Percentiles rank a stretch among this genome's conserved stretches.
These are phyloP conservation scores for Elongisporangium anandrum DNA, from an alignment of 352 stramenopile genomes.

Conservation along the genomic window DNA sequence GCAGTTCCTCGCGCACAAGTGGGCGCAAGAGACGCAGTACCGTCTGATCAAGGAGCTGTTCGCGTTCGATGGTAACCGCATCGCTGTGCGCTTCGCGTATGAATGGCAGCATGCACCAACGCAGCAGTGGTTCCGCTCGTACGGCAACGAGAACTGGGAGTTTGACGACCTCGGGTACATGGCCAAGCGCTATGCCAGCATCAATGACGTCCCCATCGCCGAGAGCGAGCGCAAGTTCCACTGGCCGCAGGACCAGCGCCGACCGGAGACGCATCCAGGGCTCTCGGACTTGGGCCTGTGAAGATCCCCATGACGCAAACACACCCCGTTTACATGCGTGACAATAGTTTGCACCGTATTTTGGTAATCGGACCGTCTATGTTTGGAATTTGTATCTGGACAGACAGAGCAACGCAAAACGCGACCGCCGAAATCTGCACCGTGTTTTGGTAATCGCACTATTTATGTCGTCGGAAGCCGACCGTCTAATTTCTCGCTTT, in stretches of 20 bases:
- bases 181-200: conserved; percentile 78
- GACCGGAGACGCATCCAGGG: conserved; percentile 16
- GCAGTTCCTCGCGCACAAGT: conserved; percentile 76
- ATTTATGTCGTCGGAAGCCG: not conserved
- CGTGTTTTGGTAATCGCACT: not conserved
- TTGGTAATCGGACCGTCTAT: not conserved
- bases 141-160: conserved; percentile 90
- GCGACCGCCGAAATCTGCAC: not conserved
- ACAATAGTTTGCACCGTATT: not conserved
- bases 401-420: not conserved
- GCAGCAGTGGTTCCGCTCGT: conserved; percentile 75
- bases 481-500: not conserved
- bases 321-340: not conserved
- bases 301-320: not conserved
- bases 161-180: conserved; percentile 82
- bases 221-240: conserved; percentile 67
- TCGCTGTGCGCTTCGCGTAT: conserved; percentile 88
- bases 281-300: not conserved
- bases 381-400: not conserved
- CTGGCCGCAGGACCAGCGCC: conserved; percentile 41
- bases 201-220: conserved; percentile 83
- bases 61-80: conserved; percentile 71
- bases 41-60: conserved; percentile 90
- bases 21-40: conserved; percentile 71
- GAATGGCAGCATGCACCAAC: conserved; percentile 55